Evolutionary conservation across 768 basidiomycete species (phyloP).

Genomic region (Coprinopsis strossmayeri): DNA sequence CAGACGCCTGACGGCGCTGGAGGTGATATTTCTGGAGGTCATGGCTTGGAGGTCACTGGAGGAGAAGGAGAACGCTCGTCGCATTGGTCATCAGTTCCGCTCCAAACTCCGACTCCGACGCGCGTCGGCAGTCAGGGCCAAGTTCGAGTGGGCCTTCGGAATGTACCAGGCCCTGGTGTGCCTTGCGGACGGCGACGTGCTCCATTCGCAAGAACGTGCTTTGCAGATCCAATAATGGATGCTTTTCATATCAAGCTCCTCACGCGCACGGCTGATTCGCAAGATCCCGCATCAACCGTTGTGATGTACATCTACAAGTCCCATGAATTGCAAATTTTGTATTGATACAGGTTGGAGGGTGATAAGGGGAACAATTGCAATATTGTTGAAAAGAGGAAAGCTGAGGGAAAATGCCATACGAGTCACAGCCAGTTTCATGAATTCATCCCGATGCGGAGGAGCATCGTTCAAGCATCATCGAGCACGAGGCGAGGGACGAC

Average conservation of each 20-base stretch:
- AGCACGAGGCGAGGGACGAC: conserved; percentile 85
- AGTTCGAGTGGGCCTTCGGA: too few species aligned
- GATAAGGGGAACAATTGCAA: neutral
- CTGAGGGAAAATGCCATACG: neutral
- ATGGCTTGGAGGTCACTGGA: conserved; percentile 1
- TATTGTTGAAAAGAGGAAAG: neutral
- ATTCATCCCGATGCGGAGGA: neutral
- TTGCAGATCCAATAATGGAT: too few species aligned
- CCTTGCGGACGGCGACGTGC: too few species aligned
- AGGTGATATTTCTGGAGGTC: conserved; percentile 46
- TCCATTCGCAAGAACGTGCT: too few species aligned
- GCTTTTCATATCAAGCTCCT: too few species aligned
- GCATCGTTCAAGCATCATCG: conserved; percentile 55
- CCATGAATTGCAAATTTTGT: neutral
- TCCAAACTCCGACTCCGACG: conserved; percentile 6
- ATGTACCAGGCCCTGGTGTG: too few species aligned
- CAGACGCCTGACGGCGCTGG: conserved; percentile 76
- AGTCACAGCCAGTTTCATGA: neutral
- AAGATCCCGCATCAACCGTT: too few species aligned
- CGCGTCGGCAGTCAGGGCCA: too few species aligned
- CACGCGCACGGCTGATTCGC: too few species aligned
- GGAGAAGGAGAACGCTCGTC: neutral
- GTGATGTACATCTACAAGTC: neutral
- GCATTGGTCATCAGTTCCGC: neutral
- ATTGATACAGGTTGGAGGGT: neutral